A percentile compares a stretch with the other conserved stretches of the same genome.
Evolutionary conservation across 306 rosid species (phyloP).

Genomic region (Canavalia gladiata): DNA sequence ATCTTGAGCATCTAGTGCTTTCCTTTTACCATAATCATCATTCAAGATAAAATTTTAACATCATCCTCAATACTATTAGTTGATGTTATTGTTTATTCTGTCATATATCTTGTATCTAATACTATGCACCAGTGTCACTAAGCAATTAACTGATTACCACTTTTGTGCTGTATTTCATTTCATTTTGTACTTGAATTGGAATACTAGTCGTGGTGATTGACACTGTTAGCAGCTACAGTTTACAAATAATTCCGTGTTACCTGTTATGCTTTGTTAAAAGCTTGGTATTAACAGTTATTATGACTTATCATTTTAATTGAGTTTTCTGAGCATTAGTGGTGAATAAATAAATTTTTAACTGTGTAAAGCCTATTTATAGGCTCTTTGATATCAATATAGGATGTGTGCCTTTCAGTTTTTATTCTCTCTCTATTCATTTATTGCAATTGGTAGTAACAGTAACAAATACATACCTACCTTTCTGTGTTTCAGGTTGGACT

Average conservation of each 20-base stretch:
- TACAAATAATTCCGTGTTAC: too few species aligned
- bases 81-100: slow-evolving; percentile 3
- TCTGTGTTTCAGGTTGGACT: slow-evolving; percentile 68
- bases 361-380: too few species aligned
- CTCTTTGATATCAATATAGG: too few species aligned
- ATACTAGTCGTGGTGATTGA: slow-evolving; percentile 10
- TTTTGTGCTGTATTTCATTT: not conserved
- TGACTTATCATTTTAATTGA: too few species aligned
- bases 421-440: too few species aligned
- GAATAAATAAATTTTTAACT: too few species aligned
- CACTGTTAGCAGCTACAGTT: not conserved
- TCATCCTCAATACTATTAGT: not conserved
- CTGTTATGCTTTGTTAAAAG: too few species aligned
- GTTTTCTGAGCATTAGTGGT: too few species aligned
- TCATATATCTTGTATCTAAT: slow-evolving; percentile 9
- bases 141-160: not conserved
- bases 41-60: not conserved
- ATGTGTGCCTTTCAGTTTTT: too few species aligned
- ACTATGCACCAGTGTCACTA: not conserved
- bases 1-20: not conserved
- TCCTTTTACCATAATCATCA: not conserved
- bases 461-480: not conserved
- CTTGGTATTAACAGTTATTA: too few species aligned
- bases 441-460: too few species aligned
- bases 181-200: not conserved